These are phyloP conservation scores for Agastache rugosa DNA, from an alignment of 257 asterid genomes.

Conservation along the genomic window DNA sequence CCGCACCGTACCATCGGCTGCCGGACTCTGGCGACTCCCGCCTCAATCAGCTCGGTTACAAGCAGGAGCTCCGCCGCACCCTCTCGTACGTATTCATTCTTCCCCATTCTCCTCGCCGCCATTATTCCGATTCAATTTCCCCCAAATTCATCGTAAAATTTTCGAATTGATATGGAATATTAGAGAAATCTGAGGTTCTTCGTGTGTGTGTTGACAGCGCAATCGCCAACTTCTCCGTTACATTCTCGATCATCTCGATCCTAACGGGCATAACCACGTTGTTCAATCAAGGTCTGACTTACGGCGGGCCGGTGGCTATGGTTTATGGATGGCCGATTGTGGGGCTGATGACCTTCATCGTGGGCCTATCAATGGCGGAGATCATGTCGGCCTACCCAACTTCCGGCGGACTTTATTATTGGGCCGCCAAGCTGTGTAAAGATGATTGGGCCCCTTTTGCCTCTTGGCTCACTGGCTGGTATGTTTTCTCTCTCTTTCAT, in stretches of 20 bases:
- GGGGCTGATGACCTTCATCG: slow-evolving; percentile 48
- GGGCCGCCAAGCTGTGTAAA: slow-evolving; percentile 63
- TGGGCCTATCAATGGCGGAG: slow-evolving; percentile 66
- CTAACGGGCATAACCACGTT: slow-evolving; percentile 54
- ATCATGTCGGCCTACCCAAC: slow-evolving; percentile 78
- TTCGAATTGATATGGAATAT: too few species aligned
- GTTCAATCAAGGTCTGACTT: slow-evolving; percentile 49
- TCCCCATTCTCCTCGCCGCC: too few species aligned
- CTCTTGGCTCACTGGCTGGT: slow-evolving; percentile 75
- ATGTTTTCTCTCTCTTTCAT: neutral
- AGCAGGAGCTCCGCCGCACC: slow-evolving; percentile 65
- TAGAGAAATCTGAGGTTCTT: too few species aligned
- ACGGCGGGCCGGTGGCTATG: slow-evolving; percentile 63
- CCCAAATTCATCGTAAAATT: neutral
- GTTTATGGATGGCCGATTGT: slow-evolving; percentile 67
- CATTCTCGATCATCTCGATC: slow-evolving; percentile 57
- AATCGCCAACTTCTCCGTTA: slow-evolving; percentile 54
- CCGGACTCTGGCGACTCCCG: slow-evolving; percentile 44
- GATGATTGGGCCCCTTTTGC: slow-evolving; percentile 57
- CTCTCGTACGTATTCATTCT: slow-evolving; percentile 53
- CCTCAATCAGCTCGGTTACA: slow-evolving; percentile 65
- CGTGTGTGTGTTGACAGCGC: slow-evolving; percentile 40
- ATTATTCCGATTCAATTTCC: too few species aligned
- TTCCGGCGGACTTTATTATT: slow-evolving; percentile 65
- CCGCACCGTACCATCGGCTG: slow-evolving; percentile 39